Evolutionary conservation across 2,329 filamentous ascomycete species (phyloP), one percentile per base, ranked within the genome.

Genomic region (Aspergillus arachidicola): DNA sequence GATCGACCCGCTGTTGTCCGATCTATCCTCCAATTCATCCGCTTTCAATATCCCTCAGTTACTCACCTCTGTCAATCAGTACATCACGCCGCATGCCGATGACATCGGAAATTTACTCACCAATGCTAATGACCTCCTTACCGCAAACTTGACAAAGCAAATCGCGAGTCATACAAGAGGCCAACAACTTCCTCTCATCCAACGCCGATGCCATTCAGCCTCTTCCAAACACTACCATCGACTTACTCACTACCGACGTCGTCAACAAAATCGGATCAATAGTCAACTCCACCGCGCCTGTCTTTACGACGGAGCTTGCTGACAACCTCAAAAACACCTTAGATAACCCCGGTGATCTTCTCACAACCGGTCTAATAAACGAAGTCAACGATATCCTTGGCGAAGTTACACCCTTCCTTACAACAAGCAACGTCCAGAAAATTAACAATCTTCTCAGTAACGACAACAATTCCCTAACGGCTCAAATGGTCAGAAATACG

Each of bases 281-380:
- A 9, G 38, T 41, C 0, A n/a, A n/a, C 16, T 7, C 38, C 6
- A 10, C 16, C 16, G 16, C 36, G 0, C 38, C 38, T 1, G 16
- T 9, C 7, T 19, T n/a, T 7, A 16, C 16, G 6, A 41, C 16
- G 16, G 16, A 41, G 16, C 16, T 41, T 10, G 38, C n/a, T 4
- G 38, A n/a, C 1, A n/a, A 41, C 6, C 16, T 41, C 0, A 19
- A n/a, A 0, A 4, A 0, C 16, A 41, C 36, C 0, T 0, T 41
- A 19, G 2, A 19, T 1, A 41, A n/a, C 3, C 16, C 38, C 9
- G 2, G 7, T 41, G 0, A 9, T n/a, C 16, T 19, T n/a, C 38
- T 41, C 4, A 10, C 16, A 4, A 4, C 2, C 16, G 16, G 10
- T 4, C 6, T 41, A 0, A n/a, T 10, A 6, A n/a, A 9, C 1